A percentile compares a stretch with the other conserved stretches of the same genome.
These are phyloP conservation scores for Penicillium sp. DNA, from an alignment of 2,329 filamentous ascomycete genomes.

Conservation along the genomic window DNA sequence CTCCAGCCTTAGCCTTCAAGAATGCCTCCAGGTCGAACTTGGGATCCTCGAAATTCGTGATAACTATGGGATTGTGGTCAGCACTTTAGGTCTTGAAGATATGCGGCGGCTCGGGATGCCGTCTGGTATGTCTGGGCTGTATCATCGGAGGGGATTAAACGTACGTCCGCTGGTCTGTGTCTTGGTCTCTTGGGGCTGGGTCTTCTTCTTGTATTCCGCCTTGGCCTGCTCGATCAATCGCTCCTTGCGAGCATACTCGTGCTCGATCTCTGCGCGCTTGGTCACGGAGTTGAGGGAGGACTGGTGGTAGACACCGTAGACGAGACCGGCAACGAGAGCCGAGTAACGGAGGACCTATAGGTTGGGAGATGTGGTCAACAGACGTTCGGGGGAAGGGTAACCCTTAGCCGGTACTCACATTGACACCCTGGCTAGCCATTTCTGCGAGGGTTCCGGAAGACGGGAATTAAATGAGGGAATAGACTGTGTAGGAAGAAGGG, in stretches of 20 bases:
- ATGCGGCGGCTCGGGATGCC: conserved; percentile 7
- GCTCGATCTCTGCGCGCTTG: conserved; percentile 67
- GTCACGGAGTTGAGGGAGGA: conserved; percentile 70
- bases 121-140: background rate
- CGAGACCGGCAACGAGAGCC: conserved; percentile 82
- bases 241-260: conserved; percentile 88
- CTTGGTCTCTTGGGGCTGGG: conserved; percentile 48
- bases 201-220: conserved; percentile 82
- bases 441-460: conserved; percentile 44
- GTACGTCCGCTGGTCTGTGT: conserved; percentile 34
- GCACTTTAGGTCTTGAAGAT: conserved; percentile 5
- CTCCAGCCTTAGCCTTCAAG: conserved; percentile 61
- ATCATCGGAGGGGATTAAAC: conserved; percentile 13
- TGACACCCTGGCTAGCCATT: conserved; percentile 67
- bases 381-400: conserved; percentile 13
- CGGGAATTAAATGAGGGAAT: conserved; percentile 29
- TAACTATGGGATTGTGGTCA: conserved; percentile 47
- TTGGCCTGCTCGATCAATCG: conserved; percentile 90
- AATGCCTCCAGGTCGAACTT: conserved; percentile 92
- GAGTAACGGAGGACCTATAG: conserved; percentile 92
- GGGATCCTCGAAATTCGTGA: conserved; percentile 75
- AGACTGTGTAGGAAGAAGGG: conserved; percentile 27
- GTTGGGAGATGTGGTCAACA: conserved; percentile 15
- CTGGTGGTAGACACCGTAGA: conserved; percentile 97
- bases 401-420: conserved; percentile 48